A percentile compares a stretch with the other conserved stretches of the same genome.
Conservation (phyloP, 1,284 basidiomycete genomes). For the Heliocybe sulcata region DNA sequence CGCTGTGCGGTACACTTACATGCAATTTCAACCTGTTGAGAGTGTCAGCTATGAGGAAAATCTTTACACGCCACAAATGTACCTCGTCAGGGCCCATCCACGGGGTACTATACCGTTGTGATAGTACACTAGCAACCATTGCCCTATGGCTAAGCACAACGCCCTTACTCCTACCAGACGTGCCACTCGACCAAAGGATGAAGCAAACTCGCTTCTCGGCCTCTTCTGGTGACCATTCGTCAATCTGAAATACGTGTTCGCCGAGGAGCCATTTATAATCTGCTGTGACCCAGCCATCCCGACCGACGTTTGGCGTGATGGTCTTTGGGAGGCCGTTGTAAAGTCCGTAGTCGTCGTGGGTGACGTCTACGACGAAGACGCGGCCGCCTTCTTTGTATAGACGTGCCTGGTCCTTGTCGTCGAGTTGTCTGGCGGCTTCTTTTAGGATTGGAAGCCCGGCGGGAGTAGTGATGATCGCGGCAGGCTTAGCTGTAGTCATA, state of each 20-base stretch:
- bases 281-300: background rate
- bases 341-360: constrained; percentile 1
- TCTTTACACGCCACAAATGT: background rate
- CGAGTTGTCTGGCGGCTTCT: background rate
- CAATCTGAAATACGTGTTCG: background rate
- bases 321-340: background rate
- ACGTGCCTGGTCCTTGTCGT: background rate
- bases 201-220: background rate
- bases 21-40: background rate
- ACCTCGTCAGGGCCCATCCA: background rate
- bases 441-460: background rate
- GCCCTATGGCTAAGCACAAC: background rate
- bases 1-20: background rate
- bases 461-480: background rate
- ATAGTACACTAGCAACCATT: background rate
- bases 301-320: background rate
- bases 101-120: background rate
- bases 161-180: background rate
- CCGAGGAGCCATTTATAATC: constrained; percentile 2
- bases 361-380: background rate
- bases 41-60: too few relatives aligned
- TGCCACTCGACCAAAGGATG: constrained; percentile 2
- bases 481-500: background rate
- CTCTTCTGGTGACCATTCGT: background rate
- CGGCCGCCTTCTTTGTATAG: background rate